phyloP scores from a whole-genome alignment of 2,329 filamentous ascomycete species.

The Cryphonectria nitschkei region DNA sequence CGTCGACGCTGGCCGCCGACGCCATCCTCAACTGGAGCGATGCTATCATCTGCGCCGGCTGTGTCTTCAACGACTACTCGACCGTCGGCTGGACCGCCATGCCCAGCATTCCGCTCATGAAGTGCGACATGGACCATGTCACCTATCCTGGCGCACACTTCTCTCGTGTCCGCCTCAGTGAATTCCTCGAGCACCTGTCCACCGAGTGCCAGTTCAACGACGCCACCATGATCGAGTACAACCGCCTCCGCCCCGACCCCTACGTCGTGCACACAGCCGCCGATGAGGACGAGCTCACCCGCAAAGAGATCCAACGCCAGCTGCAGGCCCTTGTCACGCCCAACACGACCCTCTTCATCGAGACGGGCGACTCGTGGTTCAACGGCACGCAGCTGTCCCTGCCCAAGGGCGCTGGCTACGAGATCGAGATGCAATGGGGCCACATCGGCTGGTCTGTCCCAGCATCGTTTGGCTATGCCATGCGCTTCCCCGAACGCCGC shows the following conservation, averaged over 20 bases:
- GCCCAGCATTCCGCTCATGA: constrained; percentile 35
- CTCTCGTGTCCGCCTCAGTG: constrained; percentile 34
- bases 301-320: constrained; percentile 35
- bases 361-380: constrained; percentile 38
- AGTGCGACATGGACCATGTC: constrained; percentile 36
- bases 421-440: constrained; percentile 39
- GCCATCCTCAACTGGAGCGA: constrained; percentile 36
- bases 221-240: constrained; percentile 36
- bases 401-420: constrained; percentile 34
- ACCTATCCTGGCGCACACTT: constrained; percentile 35
- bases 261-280: constrained; percentile 28
- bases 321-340: constrained; percentile 32
- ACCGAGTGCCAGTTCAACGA: constrained; percentile 32
- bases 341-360: constrained; percentile 34
- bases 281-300: constrained; percentile 31
- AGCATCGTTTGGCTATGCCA: constrained; percentile 35
- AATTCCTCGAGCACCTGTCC: constrained; percentile 34
- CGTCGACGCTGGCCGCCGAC: constrained; percentile 35
- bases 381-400: constrained; percentile 35
- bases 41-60: constrained; percentile 35
- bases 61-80: constrained; percentile 36
- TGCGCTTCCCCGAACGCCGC: constrained; percentile 32
- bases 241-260: constrained; percentile 33
- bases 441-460: constrained; percentile 38
- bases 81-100: constrained; percentile 37